Evolutionary conservation across 2,329 filamentous ascomycete species (phyloP).

Genomic region (Beauveria medogensis): DNA sequence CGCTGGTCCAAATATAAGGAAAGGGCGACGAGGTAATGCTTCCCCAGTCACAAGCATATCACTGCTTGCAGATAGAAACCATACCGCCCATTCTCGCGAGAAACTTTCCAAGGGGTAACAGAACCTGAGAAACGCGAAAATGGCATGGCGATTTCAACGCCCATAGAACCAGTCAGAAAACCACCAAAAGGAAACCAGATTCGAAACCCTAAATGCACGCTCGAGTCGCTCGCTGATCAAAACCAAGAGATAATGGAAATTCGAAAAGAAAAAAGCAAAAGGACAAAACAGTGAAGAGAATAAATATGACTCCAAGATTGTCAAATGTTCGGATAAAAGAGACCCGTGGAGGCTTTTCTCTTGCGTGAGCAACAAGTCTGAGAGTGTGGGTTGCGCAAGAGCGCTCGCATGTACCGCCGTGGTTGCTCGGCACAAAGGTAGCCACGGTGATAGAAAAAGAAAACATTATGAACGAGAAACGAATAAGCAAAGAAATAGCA

Average conservation of each 20-base stretch:
- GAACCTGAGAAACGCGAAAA: not conserved
- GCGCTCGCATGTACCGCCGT: constrained; percentile 23
- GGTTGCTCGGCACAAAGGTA: constrained; percentile 16
- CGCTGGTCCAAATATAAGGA: constrained; percentile 1
- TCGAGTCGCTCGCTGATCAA: constrained; percentile 13
- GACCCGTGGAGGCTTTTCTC: constrained; percentile 14
- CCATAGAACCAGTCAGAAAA: constrained; percentile 13
- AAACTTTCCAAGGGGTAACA: not conserved
- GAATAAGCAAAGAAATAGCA: constrained; percentile 14
- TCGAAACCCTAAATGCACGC: constrained; percentile 15
- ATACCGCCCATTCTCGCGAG: not conserved
- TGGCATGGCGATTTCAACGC: not conserved
- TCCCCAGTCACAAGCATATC: not conserved
- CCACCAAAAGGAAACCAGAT: constrained; percentile 19
- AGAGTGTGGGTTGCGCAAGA: constrained; percentile 22
- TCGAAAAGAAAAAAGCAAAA: constrained; percentile 11
- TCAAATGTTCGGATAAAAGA: constrained; percentile 20
- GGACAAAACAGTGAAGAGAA: constrained; percentile 20
- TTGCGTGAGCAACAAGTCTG: constrained; percentile 44
- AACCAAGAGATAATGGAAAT: constrained; percentile 9
- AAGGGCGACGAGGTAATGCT: not conserved
- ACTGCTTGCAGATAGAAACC: not conserved
- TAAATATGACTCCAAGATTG: constrained; percentile 21
- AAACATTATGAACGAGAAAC: constrained; percentile 13
- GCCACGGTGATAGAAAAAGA: constrained; percentile 12